Conservation (phyloP, 1,284 basidiomycete genomes). For the Papiliotrema nemorosa region DNA sequence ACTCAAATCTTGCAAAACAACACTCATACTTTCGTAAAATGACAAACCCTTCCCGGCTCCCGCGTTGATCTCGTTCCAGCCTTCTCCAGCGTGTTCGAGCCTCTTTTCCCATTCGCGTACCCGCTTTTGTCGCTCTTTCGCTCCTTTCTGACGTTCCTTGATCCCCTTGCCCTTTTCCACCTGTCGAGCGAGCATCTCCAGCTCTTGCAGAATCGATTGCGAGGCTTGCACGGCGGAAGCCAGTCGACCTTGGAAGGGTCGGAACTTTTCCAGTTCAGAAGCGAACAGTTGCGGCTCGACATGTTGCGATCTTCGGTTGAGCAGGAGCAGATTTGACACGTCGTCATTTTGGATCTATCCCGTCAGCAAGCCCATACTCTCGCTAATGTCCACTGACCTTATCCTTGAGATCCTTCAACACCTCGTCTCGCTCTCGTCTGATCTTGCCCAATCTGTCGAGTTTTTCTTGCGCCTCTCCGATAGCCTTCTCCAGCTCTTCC, state of each 20-base stretch:
- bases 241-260: constrained; percentile 80
- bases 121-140: constrained; percentile 61
- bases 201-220: constrained; percentile 65
- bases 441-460: constrained; percentile 75
- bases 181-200: constrained; percentile 67
- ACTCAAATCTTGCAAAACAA: constrained; percentile 61
- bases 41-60: constrained; percentile 81
- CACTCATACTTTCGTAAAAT: constrained; percentile 81
- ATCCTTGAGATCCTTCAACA: constrained; percentile 90
- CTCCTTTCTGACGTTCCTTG: constrained; percentile 72
- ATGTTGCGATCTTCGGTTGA: constrained; percentile 80
- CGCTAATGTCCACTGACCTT: constrained; percentile 28
- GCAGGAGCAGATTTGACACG: constrained; percentile 87
- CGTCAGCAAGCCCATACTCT: not conserved
- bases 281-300: constrained; percentile 87
- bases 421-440: constrained; percentile 74
- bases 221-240: constrained; percentile 73
- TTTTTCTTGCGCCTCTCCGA: constrained; percentile 72
- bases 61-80: constrained; percentile 79
- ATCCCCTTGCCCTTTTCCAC: constrained; percentile 67
- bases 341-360: constrained; percentile 87
- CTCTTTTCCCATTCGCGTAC: constrained; percentile 69
- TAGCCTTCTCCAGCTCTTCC: constrained; percentile 62
- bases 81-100: constrained; percentile 71
- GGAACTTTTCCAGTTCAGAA: constrained; percentile 91